Conservation (phyloP, 2,329 filamentous ascomycete species). For the Alternaria novae-zelandiae region DNA sequence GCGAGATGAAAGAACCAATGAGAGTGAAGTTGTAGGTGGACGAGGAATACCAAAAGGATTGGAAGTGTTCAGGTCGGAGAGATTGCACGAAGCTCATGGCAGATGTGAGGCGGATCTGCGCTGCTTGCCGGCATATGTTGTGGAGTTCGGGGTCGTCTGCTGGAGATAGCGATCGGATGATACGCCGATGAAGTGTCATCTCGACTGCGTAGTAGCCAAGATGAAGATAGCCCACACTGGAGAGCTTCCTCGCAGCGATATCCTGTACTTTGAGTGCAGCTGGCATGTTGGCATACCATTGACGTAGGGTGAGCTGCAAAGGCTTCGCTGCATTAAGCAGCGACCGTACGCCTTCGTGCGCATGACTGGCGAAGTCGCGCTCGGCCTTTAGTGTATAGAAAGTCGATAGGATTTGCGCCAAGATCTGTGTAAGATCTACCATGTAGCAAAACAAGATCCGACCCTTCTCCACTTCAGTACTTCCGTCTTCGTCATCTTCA, state of each 20-base stretch:
- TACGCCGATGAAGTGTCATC: slow-evolving; percentile 53
- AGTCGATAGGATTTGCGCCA: slow-evolving; percentile 58
- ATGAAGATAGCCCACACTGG: slow-evolving; percentile 50
- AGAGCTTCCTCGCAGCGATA: slow-evolving; percentile 37
- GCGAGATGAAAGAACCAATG: slow-evolving; percentile 51
- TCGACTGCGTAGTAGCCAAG: slow-evolving; percentile 56
- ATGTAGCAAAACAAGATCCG: slow-evolving; percentile 58
- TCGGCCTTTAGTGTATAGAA: slow-evolving; percentile 60
- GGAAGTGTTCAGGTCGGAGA: slow-evolving; percentile 54
- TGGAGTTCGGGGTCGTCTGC: slow-evolving; percentile 40
- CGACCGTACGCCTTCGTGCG: slow-evolving; percentile 55
- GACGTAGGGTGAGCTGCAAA: slow-evolving; percentile 59
- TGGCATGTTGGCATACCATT: slow-evolving; percentile 60
- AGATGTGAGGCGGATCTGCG: slow-evolving; percentile 51
- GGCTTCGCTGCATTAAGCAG: slow-evolving; percentile 61
- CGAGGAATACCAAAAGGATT: slow-evolving; percentile 57
- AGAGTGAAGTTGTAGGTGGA: slow-evolving; percentile 53
- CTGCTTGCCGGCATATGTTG: slow-evolving; percentile 52
- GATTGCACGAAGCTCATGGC: slow-evolving; percentile 55
- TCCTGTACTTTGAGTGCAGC: slow-evolving; percentile 58
- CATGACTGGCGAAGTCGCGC: slow-evolving; percentile 51
- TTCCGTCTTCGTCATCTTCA: slow-evolving; percentile 43
- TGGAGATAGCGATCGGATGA: slow-evolving; percentile 46
- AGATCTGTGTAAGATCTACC: slow-evolving; percentile 59
- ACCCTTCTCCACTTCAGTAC: slow-evolving; percentile 44